Percentiles rank a stretch among this genome's conserved stretches.
Conservation (phyloP, 129 eudicot species). For the Centrapalus pauciflorus region DNA sequence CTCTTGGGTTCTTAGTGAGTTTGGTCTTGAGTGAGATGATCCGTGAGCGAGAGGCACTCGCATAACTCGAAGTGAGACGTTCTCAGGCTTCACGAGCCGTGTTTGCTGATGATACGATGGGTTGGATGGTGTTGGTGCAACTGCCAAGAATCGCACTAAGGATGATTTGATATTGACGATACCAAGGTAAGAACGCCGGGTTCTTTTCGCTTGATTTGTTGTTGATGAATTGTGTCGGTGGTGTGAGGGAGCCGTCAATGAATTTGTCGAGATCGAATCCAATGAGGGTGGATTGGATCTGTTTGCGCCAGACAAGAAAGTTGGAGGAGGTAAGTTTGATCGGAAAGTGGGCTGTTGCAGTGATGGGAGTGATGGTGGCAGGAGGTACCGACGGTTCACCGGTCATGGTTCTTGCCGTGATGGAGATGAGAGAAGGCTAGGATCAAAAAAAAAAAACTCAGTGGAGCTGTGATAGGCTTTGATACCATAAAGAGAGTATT, state of each 20-base stretch:
- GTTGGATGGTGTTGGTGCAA: constrained; percentile 3
- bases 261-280: not conserved
- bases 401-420: no score
- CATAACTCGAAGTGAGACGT: not conserved
- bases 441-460: no score
- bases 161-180: not conserved
- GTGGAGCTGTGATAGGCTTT: no score
- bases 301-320: not conserved
- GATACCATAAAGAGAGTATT: no score
- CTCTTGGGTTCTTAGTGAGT: not conserved
- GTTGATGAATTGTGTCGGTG: not conserved
- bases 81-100: constrained; percentile 2
- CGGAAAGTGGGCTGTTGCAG: not conserved
- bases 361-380: not conserved
- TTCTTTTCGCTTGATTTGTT: not conserved
- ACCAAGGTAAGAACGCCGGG: not conserved
- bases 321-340: not conserved
- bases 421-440: no score
- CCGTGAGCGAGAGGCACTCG: not conserved
- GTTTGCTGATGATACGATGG: not conserved
- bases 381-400: no score
- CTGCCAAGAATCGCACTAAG: not conserved
- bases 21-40: not conserved
- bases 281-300: not conserved
- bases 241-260: not conserved